Conservation (phyloP, 169 alveolate genomes). For the Babesia bigemina region DNA sequence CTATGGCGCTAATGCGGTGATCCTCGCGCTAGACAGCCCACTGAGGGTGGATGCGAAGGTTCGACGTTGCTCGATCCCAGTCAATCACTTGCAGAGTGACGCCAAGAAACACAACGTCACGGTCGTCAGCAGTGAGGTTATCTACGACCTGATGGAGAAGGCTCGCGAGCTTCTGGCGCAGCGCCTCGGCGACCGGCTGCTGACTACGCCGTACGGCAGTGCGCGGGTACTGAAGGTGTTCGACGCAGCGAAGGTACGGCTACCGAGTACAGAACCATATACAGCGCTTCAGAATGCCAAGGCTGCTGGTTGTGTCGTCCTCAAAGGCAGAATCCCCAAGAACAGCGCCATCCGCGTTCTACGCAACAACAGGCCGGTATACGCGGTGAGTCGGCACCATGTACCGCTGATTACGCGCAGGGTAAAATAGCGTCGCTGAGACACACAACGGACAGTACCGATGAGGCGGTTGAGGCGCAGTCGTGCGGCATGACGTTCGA, state of each 20-base stretch:
- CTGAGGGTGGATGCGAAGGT: conserved; percentile 20
- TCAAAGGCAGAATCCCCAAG: conserved; percentile 36
- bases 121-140: conserved; percentile 42
- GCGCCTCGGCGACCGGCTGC: conserved; percentile 30
- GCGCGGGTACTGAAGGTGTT: conserved; percentile 57
- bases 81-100: conserved; percentile 1
- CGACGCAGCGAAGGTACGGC: conserved; percentile 47
- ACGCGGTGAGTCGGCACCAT: conserved; percentile 14
- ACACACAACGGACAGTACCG: conserved; percentile 39
- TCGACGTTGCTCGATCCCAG: neutral
- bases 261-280: neutral
- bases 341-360: conserved; percentile 43
- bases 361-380: conserved; percentile 43
- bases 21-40: conserved; percentile 22
- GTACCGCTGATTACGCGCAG: conserved; percentile 1
- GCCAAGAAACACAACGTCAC: conserved; percentile 38
- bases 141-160: conserved; percentile 42
- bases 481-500: conserved; percentile 62
- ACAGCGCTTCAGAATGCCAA: conserved; percentile 25
- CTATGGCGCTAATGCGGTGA: conserved; percentile 22
- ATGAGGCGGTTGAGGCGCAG: conserved; percentile 50
- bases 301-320: conserved; percentile 68
- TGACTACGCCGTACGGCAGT: conserved; percentile 37
- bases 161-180: conserved; percentile 16
- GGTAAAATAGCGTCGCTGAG: conserved; percentile 63